Conservation (phyloP, 2,329 filamentous ascomycete genomes). For the Penicillium sp. region DNA sequence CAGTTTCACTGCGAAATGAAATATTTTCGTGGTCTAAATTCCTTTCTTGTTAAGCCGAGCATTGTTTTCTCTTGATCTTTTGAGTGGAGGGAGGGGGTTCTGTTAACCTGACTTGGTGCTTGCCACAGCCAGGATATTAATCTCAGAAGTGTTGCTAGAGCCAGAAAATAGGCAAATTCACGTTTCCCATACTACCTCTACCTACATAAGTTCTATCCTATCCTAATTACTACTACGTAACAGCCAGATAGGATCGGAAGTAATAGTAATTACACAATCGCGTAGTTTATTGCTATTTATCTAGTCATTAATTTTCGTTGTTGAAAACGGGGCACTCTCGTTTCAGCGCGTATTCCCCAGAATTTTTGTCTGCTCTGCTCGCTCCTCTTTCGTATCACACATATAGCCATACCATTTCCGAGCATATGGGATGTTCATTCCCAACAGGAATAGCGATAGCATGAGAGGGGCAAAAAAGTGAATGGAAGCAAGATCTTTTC, state of each 20-base stretch:
- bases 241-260: not conserved
- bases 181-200: not conserved
- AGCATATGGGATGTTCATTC: not conserved
- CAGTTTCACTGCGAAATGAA: conserved; percentile 22
- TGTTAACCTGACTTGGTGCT: not conserved
- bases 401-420: not conserved
- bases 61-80: conserved; percentile 1
- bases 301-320: conserved; percentile 41
- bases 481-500: conserved; percentile 9
- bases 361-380: not conserved
- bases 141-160: not conserved
- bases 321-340: conserved; percentile 38
- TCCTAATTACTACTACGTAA: not conserved
- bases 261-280: not conserved
- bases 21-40: conserved; percentile 11
- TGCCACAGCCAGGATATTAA: not conserved
- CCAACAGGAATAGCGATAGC: conserved; percentile 24
- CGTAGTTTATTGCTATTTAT: conserved; percentile 1
- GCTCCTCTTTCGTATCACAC: not conserved
- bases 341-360: conserved; percentile 5
- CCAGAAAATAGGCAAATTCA: conserved; percentile 3
- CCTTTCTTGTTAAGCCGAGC: conserved; percentile 9
- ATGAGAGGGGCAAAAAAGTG: not conserved
- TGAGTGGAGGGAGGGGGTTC: not conserved
- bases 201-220: not conserved